These are phyloP conservation scores for Ilyonectria sp. DNA, from an alignment of 2,329 filamentous ascomycete genomes.

Conservation along the genomic window DNA sequence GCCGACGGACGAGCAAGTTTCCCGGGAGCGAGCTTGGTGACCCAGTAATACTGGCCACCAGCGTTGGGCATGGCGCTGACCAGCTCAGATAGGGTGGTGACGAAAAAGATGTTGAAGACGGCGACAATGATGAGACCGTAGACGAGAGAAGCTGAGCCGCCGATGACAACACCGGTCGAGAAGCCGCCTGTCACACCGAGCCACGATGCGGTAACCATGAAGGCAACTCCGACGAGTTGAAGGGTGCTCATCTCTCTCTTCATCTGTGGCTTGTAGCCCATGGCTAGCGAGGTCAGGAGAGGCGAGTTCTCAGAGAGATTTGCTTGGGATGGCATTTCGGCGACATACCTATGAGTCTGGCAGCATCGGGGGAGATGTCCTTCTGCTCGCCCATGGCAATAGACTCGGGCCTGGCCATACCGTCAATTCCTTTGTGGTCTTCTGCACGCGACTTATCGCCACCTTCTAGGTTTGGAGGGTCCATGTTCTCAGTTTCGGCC, in stretches of 20 bases:
- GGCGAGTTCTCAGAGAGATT: not conserved
- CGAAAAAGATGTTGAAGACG: constrained; percentile 3
- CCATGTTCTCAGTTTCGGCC: not conserved
- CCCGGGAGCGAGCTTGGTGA: not conserved
- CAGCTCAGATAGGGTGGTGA: constrained; percentile 12
- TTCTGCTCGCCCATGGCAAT: not conserved
- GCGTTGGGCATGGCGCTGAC: constrained; percentile 14
- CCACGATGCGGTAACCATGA: not conserved
- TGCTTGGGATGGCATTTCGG: not conserved
- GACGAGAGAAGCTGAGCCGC: not conserved
- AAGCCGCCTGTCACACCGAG: not conserved
- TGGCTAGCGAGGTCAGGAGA: not conserved
- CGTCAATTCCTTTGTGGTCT: too few relatives aligned
- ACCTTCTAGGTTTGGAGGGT: not conserved
- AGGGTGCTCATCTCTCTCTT: not conserved
- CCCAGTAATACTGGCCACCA: constrained; percentile 23
- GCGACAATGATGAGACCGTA: constrained; percentile 8
- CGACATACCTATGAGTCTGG: not conserved
- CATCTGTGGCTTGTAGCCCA: not conserved
- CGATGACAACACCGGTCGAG: not conserved
- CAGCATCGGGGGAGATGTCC: not conserved
- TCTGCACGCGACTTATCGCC: not conserved
- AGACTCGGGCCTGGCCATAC: not conserved
- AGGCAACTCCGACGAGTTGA: not conserved
- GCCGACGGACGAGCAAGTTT: not conserved